phyloP scores from a whole-genome alignment of 1,139 yeast genomes.

The Protomyces gravidus region DNA sequence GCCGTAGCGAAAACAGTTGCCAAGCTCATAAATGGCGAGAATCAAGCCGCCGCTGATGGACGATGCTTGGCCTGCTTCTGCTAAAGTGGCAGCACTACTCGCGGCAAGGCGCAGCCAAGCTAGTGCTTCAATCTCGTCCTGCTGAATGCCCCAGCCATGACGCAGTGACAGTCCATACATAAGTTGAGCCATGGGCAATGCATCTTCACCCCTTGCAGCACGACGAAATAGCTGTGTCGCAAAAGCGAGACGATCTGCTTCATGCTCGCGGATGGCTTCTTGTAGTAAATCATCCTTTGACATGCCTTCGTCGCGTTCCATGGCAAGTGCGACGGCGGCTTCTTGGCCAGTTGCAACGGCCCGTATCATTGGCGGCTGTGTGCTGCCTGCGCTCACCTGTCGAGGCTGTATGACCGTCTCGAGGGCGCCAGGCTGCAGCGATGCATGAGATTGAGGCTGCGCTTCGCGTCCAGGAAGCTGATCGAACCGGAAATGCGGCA shows the following conservation, averaged over 20 bases:
- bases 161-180: conserved; percentile 66
- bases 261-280: conserved; percentile 52
- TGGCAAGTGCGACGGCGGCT: neutral
- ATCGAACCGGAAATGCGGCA: conserved; percentile 5
- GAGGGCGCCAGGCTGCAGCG: too few relatives aligned
- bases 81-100: conserved; percentile 33
- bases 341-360: neutral
- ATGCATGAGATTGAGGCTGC: neutral
- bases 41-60: conserved; percentile 39
- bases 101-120: conserved; percentile 57
- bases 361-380: neutral
- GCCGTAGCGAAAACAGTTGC: conserved; percentile 56
- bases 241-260: conserved; percentile 59
- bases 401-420: neutral
- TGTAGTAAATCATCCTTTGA: conserved; percentile 14
- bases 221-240: conserved; percentile 65
- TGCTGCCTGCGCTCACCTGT: neutral
- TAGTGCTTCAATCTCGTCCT: conserved; percentile 55
- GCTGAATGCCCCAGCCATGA: conserved; percentile 68
- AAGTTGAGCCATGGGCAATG: conserved; percentile 65
- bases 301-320: conserved; percentile 9
- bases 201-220: conserved; percentile 50
- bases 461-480: neutral
- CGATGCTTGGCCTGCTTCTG: conserved; percentile 12
- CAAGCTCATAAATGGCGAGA: conserved; percentile 57